Percentiles rank a stretch among this genome's conserved stretches.
phyloP scores from a whole-genome alignment of 2,329 filamentous ascomycete species.

The Polytolypa hystricis region DNA sequence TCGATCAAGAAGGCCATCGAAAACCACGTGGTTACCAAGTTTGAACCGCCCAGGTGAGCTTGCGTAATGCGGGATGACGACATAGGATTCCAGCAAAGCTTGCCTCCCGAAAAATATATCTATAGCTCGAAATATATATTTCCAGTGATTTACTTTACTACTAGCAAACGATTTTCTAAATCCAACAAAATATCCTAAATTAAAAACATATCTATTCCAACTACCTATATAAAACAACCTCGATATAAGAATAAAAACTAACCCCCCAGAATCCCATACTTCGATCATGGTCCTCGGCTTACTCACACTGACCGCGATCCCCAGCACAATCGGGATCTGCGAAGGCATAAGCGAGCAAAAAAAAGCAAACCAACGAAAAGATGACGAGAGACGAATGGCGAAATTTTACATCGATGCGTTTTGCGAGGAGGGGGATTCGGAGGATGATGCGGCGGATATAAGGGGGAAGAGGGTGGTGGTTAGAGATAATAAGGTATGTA shows the following conservation, averaged over 20 bases:
- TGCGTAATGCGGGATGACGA: no score
- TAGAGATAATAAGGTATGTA: conserved; percentile 43
- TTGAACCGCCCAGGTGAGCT: no score
- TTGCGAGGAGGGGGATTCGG: conserved; percentile 22
- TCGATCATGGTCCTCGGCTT: conserved; percentile 32
- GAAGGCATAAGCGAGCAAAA: conserved; percentile 36
- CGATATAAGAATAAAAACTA: neutral
- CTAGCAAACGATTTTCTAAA: no score
- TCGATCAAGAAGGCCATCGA: no score
- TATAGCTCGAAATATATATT: no score
- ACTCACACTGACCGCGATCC: conserved; percentile 29
- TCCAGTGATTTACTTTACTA: no score
- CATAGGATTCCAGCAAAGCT: no score
- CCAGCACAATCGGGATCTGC: conserved; percentile 37
- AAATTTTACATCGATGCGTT: conserved; percentile 36
- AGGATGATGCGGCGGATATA: conserved; percentile 27
- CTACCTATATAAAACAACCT: neutral
- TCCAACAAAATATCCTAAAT: no score
- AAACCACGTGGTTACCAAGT: no score
- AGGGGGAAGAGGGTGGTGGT: conserved; percentile 35
- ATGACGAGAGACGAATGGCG: conserved; percentile 35
- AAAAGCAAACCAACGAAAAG: conserved; percentile 32
- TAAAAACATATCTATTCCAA: no score
- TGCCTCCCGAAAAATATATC: no score
- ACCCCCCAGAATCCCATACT: conserved; percentile 1